Evolutionary conservation across 768 basidiomycete genomes (phyloP), one percentile per base, ranked within the genome.

Genomic region (Termitomyces sp.): DNA sequence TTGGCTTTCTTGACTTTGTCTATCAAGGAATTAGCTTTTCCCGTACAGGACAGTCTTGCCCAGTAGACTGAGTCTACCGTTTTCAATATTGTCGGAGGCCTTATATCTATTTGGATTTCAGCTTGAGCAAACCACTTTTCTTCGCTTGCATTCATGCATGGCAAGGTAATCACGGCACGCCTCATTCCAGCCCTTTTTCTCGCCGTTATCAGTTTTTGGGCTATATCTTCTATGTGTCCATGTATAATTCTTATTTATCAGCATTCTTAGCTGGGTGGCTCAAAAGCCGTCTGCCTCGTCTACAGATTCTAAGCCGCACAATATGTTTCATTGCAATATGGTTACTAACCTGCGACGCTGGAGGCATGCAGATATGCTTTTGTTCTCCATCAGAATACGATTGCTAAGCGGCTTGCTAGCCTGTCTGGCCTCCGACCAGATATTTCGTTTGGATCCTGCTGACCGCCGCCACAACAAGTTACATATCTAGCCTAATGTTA

Each of bases 281-380:
- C n/a, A 78, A 78, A 60, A 80, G 79, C 55, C 69, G 73, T 17
- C 64, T 79, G 8, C 78, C 76, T 40, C 72, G 78, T 17, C 64
- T 81, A 19, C 73, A 73, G 28, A 58, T 76, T 11, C 70, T 78
- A 5, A 71, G 70, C 44, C 77, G 78, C 19, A 78, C 80, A 47
- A 72, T 74, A 10, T 76, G 75, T 57, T 79, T 80, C 55, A 65
- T 77, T n/a, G 73, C 76, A 2, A 70, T 79, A 25, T 80, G 76
- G 75, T 60, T 77, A 19, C 63, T 80, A 21, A 79, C 79, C 3
- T 64, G 60, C 10, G 62, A 77, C 48, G 61, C 69, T 32, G 75
- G 73, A 17, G 42, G 61, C 8, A 55, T 61, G 5, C 64, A 66
- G 17, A 76, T 78, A 61, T 40, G 51, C 14, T 16, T 7, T 40